Base-by-base conservation (phyloP, 1,139 yeast species). In the Saccharomyces hybrid region DNA sequence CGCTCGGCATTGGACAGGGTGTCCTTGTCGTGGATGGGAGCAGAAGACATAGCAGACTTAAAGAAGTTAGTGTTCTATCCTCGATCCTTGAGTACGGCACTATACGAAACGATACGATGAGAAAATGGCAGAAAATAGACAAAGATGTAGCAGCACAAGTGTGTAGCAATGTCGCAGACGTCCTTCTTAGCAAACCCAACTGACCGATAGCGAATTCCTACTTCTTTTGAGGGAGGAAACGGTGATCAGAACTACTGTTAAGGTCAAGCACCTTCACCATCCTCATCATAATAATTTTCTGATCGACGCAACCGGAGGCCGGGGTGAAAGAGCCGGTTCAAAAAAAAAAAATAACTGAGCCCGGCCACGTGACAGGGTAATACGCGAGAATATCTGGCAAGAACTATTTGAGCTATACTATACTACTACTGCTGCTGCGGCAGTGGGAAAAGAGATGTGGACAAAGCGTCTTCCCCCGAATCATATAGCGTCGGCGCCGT, bases 1-100 rank as follows among this genome's bases (percentile, higher is more conserved):
- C 73, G 64, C 53, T 69, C 73, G 53, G 65, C 69, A 44, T 62
- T 59, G 25, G 70, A 61, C 26, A 68, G 51, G 5, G 68, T 57
- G 11, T 63, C 65, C 53, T 67, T 65, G 57, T 67, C 64, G 46
- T 34, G 42, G 42, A 61, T 65, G 16, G 58, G 56, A 41, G 57
- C 61, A 64, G 61, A 59, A 25, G 51, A 49, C 47, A 49, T 25
- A n/a, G 41, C 42, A 34, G 28, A 34, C 14, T 3, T 20, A 11
- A 14, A 34, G 11, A 7, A 25, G 23, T 1, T 20, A 20, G 26
- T n/a, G 27, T 49, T 32, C 16, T 20, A 29, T 27, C 16, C 23
- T 34, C 7, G n/a, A 16, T 38, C 42, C 7, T 34, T 34, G 42
- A 34, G 42, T 34, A 34, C 42, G 42, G 42, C 42, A 34, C 42